These are phyloP conservation scores for Clohesyomyces aquaticus DNA, from an alignment of 495 filamentous ascomycete species.

Conservation along the genomic window DNA sequence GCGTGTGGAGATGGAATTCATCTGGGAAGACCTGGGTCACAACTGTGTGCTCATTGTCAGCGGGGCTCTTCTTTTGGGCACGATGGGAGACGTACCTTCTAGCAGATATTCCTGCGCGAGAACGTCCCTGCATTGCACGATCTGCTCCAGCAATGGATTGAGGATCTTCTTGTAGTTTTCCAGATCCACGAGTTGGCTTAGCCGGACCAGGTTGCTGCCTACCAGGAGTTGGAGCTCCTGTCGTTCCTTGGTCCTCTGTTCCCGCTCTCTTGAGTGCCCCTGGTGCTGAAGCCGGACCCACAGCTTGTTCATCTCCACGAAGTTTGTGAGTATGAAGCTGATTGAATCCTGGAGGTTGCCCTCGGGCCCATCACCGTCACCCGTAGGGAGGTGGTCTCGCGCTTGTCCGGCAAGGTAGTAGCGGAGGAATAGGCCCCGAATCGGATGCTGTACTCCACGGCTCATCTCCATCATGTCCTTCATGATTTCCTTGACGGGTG, in stretches of 20 bases:
- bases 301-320: slow-evolving; percentile 99
- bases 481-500: slow-evolving; percentile 99
- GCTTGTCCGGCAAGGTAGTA: slow-evolving; percentile 97
- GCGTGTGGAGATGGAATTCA: slow-evolving; percentile 94
- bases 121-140: slow-evolving; percentile 96
- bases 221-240: slow-evolving; percentile 95
- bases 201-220: slow-evolving; percentile 89
- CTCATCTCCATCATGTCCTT: slow-evolving; percentile 99
- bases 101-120: slow-evolving; percentile 96
- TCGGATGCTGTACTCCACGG: slow-evolving; percentile 93
- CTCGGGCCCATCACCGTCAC: slow-evolving; percentile 87
- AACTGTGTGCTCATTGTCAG: slow-evolving; percentile 56
- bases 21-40: slow-evolving; percentile 99
- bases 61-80: not conserved
- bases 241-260: slow-evolving; percentile 88
- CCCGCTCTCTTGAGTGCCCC: slow-evolving; percentile 91
- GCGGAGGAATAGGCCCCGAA: slow-evolving; percentile 89
- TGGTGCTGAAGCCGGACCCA: slow-evolving; percentile 98
- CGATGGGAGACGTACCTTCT: slow-evolving; percentile 60
- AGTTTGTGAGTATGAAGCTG: slow-evolving; percentile 95
- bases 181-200: slow-evolving; percentile 95
- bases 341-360: slow-evolving; percentile 97
- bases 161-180: slow-evolving; percentile 92
- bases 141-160: slow-evolving; percentile 87
- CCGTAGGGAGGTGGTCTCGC: slow-evolving; percentile 79